Evolutionary conservation across 805 yeast species (phyloP).

Genomic region (Starmerella powellii): DNA sequence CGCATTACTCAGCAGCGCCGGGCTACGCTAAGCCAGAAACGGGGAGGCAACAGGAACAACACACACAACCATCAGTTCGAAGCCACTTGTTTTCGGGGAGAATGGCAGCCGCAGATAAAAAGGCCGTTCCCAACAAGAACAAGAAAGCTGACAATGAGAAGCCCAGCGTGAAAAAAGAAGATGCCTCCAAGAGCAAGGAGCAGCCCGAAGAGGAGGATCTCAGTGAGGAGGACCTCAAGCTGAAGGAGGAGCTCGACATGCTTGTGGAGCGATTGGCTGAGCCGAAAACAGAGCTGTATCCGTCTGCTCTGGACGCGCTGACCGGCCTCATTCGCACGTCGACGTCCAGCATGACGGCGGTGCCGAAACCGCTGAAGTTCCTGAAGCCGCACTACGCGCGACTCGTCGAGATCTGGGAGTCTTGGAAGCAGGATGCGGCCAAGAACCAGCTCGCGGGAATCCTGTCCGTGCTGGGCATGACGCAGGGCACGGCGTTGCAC

Average conservation of each 20-base stretch:
- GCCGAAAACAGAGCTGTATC: conserved; percentile 36
- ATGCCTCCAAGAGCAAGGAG: conserved; percentile 4
- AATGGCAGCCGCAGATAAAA: conserved; percentile 1
- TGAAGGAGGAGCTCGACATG: conserved; percentile 75
- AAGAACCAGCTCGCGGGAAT: conserved; percentile 68
- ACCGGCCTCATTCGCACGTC: conserved; percentile 76
- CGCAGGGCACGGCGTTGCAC: conserved; percentile 70
- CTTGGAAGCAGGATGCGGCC: conserved; percentile 44
- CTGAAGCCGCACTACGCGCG: conserved; percentile 72
- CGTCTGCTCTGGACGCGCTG: conserved; percentile 52
- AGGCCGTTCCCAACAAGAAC: neutral
- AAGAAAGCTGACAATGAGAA: neutral
- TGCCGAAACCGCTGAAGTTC: conserved; percentile 95
- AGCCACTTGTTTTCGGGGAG: neutral
- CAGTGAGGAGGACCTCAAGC: conserved; percentile 82
- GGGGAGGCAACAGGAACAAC: neutral
- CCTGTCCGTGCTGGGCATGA: conserved; percentile 88
- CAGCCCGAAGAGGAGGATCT: conserved; percentile 64
- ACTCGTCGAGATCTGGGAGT: conserved; percentile 52
- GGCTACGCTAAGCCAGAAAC: neutral
- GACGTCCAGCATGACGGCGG: conserved; percentile 98
- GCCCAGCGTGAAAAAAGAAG: conserved; percentile 3
- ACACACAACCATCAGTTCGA: neutral
- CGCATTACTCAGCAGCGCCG: conserved; percentile 1
- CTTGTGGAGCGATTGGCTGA: conserved; percentile 64